Conservation (phyloP, 2,329 filamentous ascomycete genomes). For the Botryotinia convoluta region DNA sequence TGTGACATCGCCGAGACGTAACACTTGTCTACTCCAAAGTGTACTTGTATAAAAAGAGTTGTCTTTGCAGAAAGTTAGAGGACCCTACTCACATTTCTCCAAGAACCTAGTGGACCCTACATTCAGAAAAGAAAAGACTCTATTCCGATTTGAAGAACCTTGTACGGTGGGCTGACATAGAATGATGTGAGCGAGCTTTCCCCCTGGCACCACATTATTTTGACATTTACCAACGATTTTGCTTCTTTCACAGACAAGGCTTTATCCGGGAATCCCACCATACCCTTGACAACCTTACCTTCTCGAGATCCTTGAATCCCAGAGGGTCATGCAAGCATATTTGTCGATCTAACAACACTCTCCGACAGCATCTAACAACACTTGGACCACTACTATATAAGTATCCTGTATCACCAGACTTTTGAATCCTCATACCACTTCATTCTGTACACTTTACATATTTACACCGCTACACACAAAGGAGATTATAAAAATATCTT, state of each 20-base stretch:
- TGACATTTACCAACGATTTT: background rate
- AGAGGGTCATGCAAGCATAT: background rate
- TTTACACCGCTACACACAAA: background rate
- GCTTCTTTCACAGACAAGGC: background rate
- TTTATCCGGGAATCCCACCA: background rate
- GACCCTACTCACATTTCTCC: slow-evolving; percentile 11
- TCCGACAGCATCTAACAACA: background rate
- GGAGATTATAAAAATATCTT: background rate
- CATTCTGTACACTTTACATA: background rate
- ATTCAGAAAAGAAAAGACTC: background rate
- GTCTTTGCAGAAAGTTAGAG: background rate
- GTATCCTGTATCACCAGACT: background rate
- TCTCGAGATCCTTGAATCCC: background rate
- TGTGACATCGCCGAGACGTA: slow-evolving; percentile 10
- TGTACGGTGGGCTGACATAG: background rate
- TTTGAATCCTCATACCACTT: slow-evolving; percentile 10
- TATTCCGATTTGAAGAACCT: background rate
- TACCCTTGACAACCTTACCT: background rate
- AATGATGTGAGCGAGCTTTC: slow-evolving; percentile 12
- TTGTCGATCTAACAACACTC: slow-evolving; percentile 9
- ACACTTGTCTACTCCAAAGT: background rate
- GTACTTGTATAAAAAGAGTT: background rate
- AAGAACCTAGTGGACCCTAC: slow-evolving; percentile 12
- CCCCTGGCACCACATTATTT: background rate
- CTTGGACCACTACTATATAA: slow-evolving; percentile 1